Percentiles rank a stretch among this genome's conserved stretches.
Conservation (phyloP, 495 filamentous ascomycete species). For the Aspergillus biplanus region DNA sequence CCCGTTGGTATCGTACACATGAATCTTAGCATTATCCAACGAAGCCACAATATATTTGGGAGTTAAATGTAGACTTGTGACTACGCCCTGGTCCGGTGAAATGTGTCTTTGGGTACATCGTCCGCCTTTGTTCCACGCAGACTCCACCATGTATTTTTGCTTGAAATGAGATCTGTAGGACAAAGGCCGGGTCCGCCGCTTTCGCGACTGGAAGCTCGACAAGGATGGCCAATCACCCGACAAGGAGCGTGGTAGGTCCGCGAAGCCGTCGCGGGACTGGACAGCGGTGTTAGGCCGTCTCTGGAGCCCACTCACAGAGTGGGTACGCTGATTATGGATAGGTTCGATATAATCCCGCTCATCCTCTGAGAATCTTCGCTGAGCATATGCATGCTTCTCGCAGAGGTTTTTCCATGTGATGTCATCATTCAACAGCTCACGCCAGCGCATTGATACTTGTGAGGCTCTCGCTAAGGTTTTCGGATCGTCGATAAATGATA, state of each 20-base stretch:
- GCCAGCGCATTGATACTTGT: slow-evolving; percentile 91
- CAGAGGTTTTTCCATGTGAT: slow-evolving; percentile 97
- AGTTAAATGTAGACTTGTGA: slow-evolving; percentile 93
- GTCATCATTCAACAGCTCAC: slow-evolving; percentile 91
- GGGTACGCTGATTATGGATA: slow-evolving; percentile 34
- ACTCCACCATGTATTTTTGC: slow-evolving; percentile 94
- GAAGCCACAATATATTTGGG: slow-evolving; percentile 96
- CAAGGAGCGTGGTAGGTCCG: slow-evolving; percentile 37
- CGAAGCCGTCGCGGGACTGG: slow-evolving; percentile 33
- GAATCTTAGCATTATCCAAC: slow-evolving; percentile 96
- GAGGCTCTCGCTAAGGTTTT: slow-evolving; percentile 89
- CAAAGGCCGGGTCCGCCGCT: slow-evolving; percentile 50
- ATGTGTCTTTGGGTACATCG: slow-evolving; percentile 78
- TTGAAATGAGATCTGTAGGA: slow-evolving; percentile 98
- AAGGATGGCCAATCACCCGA: slow-evolving; percentile 43
- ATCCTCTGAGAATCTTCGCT: slow-evolving; percentile 64
- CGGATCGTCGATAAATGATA: slow-evolving; percentile 93
- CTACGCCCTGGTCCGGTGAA: slow-evolving; percentile 93
- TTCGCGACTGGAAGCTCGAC: slow-evolving; percentile 34
- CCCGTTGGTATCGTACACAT: slow-evolving; percentile 93
- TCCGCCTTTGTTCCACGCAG: slow-evolving; percentile 92
- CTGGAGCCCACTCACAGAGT: slow-evolving; percentile 29
- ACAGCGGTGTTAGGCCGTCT: slow-evolving; percentile 34
- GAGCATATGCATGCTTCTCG: slow-evolving; percentile 80
- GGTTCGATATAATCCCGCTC: slow-evolving; percentile 43